Base-by-base conservation (phyloP, 2,329 filamentous ascomycete genomes). In the Coniochaeta sp. region DNA sequence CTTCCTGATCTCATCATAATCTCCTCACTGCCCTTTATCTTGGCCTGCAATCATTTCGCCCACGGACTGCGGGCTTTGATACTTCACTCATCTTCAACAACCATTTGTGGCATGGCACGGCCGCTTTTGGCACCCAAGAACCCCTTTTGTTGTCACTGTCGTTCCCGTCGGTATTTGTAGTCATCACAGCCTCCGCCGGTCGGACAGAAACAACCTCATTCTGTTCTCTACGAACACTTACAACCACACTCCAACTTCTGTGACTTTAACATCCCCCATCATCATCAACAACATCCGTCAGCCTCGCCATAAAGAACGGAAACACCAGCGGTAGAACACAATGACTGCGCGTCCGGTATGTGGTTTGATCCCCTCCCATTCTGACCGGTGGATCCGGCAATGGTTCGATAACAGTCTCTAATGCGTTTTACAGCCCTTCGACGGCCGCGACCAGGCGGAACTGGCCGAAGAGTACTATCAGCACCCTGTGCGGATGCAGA, bases 361-460 rank as follows among this genome's bases (percentile, higher is more conserved):
- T 42, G 24, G 4, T 4, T 26, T 26, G 16, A 38, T 38, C 18
- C 22, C 20, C n/a, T n/a, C n/a, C 22, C 16, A 18, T 38, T 13
- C 33, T 20, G 18, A 20, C 33, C 6, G 2, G 16, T n/a, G 6
- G 13, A 2, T 22, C 18, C 9, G 38, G 38, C 38, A 26, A 14
- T 26, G 6, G 20, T 24, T 22, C 22, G 16, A 10, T 42, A 13
- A 6, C 18, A n/a, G 33, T 7, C 6, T 18, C 38, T 42, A 42
- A 42, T 42, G 10, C 10, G 12, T 26, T 28, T 7, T 20, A 38
- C 26, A 27, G 67, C 47, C 71, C 77, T 4, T 76, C 72, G 77
- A 80, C 58, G 74, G 72, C 52, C 74, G 76, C 51, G 77, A 81
- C 57, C 74, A 73, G 58, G 69, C 76, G 53, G 76, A 80, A 27